Percentiles rank a stretch among this genome's conserved stretches.
Conservation (phyloP, 441 rosid species). For the Eutrema salsugineum region DNA sequence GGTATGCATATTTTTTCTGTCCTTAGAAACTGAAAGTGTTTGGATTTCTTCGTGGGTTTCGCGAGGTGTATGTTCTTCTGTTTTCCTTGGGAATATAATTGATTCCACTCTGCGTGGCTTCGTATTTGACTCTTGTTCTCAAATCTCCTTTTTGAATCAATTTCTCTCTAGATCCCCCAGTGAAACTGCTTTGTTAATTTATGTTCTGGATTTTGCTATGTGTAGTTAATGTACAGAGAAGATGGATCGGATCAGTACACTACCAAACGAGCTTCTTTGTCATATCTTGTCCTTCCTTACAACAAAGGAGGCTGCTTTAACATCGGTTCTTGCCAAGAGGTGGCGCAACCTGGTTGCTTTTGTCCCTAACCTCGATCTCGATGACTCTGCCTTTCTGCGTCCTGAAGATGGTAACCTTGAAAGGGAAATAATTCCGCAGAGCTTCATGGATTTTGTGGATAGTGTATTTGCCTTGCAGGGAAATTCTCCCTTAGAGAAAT, state of each 20-base stretch:
- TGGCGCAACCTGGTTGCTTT: neutral
- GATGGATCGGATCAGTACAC: neutral
- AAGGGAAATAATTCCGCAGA: neutral
- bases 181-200: too few relatives aligned
- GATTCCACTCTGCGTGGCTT: too few relatives aligned
- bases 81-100: too few relatives aligned
- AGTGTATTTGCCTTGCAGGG: neutral
- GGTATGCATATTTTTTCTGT: too few relatives aligned
- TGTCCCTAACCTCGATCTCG: neutral
- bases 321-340: neutral
- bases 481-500: neutral
- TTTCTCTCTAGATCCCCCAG: too few relatives aligned
- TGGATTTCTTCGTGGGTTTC: too few relatives aligned
- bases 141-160: too few relatives aligned
- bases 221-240: neutral
- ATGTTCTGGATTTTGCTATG: too few relatives aligned
- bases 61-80: too few relatives aligned
- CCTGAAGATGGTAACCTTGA: neutral
- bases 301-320: neutral
- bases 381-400: neutral
- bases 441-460: neutral
- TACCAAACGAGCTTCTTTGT: neutral
- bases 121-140: too few relatives aligned
- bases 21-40: too few relatives aligned
- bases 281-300: neutral